Base-by-base conservation (phyloP, 2,329 filamentous ascomycete species). In the Aspergillus tanneri region DNA sequence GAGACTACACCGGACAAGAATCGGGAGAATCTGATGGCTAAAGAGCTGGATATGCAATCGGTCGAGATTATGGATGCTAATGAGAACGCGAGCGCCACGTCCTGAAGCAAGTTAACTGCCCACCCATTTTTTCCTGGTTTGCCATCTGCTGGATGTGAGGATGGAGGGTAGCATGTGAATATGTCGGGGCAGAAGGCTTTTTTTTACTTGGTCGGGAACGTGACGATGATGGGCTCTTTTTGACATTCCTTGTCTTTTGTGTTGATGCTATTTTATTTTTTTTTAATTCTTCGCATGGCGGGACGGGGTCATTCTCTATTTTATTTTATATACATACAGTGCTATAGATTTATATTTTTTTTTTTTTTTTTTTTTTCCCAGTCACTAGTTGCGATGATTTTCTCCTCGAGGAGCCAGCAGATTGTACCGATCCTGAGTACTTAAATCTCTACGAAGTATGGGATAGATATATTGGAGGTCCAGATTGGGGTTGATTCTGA, bases 41-140 rank as follows among this genome's bases (percentile, higher is more conserved):
- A 71, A 40, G 68, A 71, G 51, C 54, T 71, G 3, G 65, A 70
- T 39, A 60, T 64, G 16, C 63, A 65, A 11, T 70, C 68, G 5
- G 61, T 69, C 12, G 68, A 71, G 44, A 63, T 70, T 21, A 60
- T 60, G 5, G 47, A 46, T 27, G 39, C 61, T 14, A 50, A 52
- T 6, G 36, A 48, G n/a, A 56, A 67, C 42, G 22, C 62, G 1
- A 59, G 66, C 49, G 49, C 65, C 10, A 61, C 64, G 19, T 63
- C 60, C 24, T 67, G 53, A 61, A 25, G 9, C 14, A n/a, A 12
- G 14, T 36, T 37, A 24, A 23, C 21, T 22, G 32, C 28, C 19
- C 12, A 36, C 35, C 36, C 21, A 25, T 44, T 19, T 47, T 46
- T 9, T 41, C 47, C 18, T 32, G 42, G 47, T 24, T 30, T 40